Conservation (phyloP, 2,329 filamentous ascomycete species). For the Fusarium chaquense region DNA sequence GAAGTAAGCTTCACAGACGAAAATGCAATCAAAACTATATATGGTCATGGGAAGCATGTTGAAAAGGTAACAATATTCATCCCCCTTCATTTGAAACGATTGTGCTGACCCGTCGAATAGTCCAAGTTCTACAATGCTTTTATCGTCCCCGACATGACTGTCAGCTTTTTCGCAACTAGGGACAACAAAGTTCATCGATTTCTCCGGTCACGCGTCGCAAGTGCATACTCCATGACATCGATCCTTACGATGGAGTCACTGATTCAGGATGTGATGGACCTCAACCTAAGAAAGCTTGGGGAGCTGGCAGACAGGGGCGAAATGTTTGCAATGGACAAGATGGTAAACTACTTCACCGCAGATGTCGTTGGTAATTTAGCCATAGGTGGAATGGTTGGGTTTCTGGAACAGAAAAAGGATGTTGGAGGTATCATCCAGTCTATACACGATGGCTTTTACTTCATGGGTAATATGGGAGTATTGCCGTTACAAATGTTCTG, state of each 20-base stretch:
- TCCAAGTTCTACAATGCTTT: slow-evolving; percentile 19
- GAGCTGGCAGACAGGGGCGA: not conserved
- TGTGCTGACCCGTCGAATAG: not conserved
- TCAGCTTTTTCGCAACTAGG: slow-evolving; percentile 24
- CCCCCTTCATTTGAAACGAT: fast-evolving
- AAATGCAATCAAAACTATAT: not conserved
- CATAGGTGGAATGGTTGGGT: slow-evolving; percentile 26
- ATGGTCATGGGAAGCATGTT: slow-evolving; percentile 21
- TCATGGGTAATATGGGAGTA: slow-evolving; percentile 32
- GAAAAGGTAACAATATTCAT: slow-evolving; percentile 1
- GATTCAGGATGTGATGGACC: slow-evolving; percentile 20
- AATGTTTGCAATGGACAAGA: not conserved
- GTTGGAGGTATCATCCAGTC: slow-evolving; percentile 27
- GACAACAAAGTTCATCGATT: slow-evolving; percentile 19
- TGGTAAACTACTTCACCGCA: slow-evolving; percentile 25
- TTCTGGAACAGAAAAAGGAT: slow-evolving; percentile 19
- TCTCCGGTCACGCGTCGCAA: slow-evolving; percentile 19
- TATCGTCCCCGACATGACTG: slow-evolving; percentile 23
- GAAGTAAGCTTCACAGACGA: slow-evolving; percentile 21
- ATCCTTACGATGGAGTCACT: slow-evolving; percentile 22
- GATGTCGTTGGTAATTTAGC: slow-evolving; percentile 21
- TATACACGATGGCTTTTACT: slow-evolving; percentile 27
- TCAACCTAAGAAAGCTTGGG: slow-evolving; percentile 11
- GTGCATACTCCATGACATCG: slow-evolving; percentile 26
- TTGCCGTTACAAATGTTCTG: slow-evolving; percentile 25